Evolutionary conservation across 768 basidiomycete species (phyloP), one percentile per base, ranked within the genome.

Genomic region (Fomitopsis pulvina): DNA sequence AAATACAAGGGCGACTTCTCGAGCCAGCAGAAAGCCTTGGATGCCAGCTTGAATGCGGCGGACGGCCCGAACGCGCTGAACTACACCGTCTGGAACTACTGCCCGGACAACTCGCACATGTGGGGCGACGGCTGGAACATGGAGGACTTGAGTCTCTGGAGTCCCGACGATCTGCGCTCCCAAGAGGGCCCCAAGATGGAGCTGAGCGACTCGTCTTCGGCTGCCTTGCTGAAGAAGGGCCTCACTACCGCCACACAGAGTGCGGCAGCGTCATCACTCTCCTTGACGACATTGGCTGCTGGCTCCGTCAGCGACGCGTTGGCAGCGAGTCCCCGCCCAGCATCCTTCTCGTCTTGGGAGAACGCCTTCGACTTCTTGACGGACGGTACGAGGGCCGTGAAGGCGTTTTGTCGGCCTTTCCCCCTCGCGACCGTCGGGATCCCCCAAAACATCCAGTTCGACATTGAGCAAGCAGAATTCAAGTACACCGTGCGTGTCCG

Each of bases 51-150:
- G 60, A 85, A 87, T 55, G 87, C 77, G 4, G 74, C 79, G 21
- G 93, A 96, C 63, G 92, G 90, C 0, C 62, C 67, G 9, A 91
- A 91, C 56, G 75, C 66, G 29, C 65, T 94, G 51, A 90, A 75
- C 57, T 95, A 80, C 65, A 92, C 92, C 41, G 69, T 91, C 8
- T 96, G 93, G 93, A 87, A 83, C 28, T 96, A 94, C 63, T 85
- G 86, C 52, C 72, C 87, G 0, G 88, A 95, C 57, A 84, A 83
- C 60, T 74, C 73, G 22, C 91, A 97, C 61, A 71, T 79, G 61
- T 96, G 89, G 90, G 92, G 95, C 12, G 95, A 99, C 67, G 84
- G 84, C 1, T 99, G 94, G 95, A 94, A 97, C 64, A 80, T 89
- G 68, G 95, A 99, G 69, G 95, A 98, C 68, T 65, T 98, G 51